These are phyloP conservation scores for Penicillium samsonianum DNA, from an alignment of 495 filamentous ascomycete species.

Conservation along the genomic window DNA sequence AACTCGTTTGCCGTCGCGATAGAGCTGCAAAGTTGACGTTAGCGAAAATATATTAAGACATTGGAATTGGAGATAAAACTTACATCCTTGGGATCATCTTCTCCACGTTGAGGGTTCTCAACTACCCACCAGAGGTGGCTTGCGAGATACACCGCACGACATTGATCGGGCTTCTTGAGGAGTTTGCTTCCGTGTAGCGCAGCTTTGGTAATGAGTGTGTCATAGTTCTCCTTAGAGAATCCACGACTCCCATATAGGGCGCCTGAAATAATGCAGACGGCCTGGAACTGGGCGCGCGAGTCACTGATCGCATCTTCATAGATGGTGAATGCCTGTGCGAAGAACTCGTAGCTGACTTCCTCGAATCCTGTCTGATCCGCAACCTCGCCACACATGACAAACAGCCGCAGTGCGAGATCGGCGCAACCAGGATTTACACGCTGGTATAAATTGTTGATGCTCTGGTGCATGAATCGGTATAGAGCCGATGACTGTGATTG, in stretches of 20 bases:
- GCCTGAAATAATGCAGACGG: slow-evolving; percentile 90
- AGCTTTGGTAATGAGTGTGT: slow-evolving; percentile 96
- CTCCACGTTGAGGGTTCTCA: slow-evolving; percentile 76
- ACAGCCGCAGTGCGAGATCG: slow-evolving; percentile 84
- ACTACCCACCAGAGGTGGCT: slow-evolving; percentile 98
- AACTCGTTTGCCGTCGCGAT: slow-evolving; percentile 95
- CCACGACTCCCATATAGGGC: slow-evolving; percentile 82
- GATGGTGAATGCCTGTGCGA: slow-evolving; percentile 96
- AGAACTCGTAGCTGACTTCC: slow-evolving; percentile 97
- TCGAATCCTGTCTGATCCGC: slow-evolving; percentile 92
- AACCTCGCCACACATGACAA: slow-evolving; percentile 87
- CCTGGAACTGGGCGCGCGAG: slow-evolving; percentile 94
- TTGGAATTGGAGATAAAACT: slow-evolving; percentile 31
- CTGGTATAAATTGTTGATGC: slow-evolving; percentile 83
- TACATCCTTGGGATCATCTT: slow-evolving; percentile 82
- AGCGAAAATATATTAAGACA: slow-evolving; percentile 6
- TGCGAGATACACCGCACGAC: slow-evolving; percentile 91
- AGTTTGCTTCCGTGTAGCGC: slow-evolving; percentile 96
- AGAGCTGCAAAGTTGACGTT: slow-evolving; percentile 58
- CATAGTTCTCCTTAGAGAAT: slow-evolving; percentile 95
- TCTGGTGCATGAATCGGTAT: slow-evolving; percentile 91
- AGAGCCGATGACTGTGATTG: slow-evolving; percentile 83
- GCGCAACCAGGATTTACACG: slow-evolving; percentile 79
- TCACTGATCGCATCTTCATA: slow-evolving; percentile 97
- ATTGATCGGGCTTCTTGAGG: slow-evolving; percentile 97